These are phyloP conservation scores for Sedum album DNA, from an alignment of 164 flowering plant species.

Conservation along the genomic window DNA sequence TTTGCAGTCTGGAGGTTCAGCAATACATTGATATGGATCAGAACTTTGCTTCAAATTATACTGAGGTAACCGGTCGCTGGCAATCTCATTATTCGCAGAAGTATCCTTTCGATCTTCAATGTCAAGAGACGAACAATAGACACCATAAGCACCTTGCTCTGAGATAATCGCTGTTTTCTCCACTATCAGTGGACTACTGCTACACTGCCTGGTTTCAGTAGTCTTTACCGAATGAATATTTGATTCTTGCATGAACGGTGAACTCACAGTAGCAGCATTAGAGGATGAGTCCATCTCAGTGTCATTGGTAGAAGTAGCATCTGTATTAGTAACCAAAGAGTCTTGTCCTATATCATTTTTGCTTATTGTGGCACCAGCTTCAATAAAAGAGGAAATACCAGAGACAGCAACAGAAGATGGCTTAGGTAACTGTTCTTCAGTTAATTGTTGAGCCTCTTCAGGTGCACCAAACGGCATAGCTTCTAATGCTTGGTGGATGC, in stretches of 20 bases:
- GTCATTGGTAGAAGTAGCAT: slow-evolving; percentile 13
- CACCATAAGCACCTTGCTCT: slow-evolving; percentile 7
- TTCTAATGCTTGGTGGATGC: slow-evolving; percentile 83
- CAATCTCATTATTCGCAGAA: slow-evolving; percentile 11
- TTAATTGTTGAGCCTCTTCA: slow-evolving; percentile 38
- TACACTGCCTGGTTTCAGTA: slow-evolving; percentile 13
- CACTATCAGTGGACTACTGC: slow-evolving; percentile 3
- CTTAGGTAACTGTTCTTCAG: slow-evolving; percentile 16
- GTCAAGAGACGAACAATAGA: slow-evolving; percentile 13
- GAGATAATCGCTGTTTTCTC: slow-evolving; percentile 12
- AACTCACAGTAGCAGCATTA: neutral
- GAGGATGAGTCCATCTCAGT: neutral
- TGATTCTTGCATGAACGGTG: slow-evolving; percentile 8
- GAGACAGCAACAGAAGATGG: slow-evolving; percentile 12
- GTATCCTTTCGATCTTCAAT: slow-evolving; percentile 12
- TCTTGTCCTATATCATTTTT: slow-evolving; percentile 16
- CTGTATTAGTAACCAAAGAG: slow-evolving; percentile 11
- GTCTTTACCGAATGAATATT: slow-evolving; percentile 12
- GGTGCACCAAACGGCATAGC: slow-evolving; percentile 90
- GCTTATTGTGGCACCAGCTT: slow-evolving; percentile 12
- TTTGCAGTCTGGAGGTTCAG: slow-evolving; percentile 17
- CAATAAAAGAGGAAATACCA: slow-evolving; percentile 13
- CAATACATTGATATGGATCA: slow-evolving; percentile 14
- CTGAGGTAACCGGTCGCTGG: slow-evolving; percentile 11
- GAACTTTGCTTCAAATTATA: slow-evolving; percentile 15